phyloP scores from a whole-genome alignment of 306 rosid genomes.

The Cyclanthera cordifolia region DNA sequence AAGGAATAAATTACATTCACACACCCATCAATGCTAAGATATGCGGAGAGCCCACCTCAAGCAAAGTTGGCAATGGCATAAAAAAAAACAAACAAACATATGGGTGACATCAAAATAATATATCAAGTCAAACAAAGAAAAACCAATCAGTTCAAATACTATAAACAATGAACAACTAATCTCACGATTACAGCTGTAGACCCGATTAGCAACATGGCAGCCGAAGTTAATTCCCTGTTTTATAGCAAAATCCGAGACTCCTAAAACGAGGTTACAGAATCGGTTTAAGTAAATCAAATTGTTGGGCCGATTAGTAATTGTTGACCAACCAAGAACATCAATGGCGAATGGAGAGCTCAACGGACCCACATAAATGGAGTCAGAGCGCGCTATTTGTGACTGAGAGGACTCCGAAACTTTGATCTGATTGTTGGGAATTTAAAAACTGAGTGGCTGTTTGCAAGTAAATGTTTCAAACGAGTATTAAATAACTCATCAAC shows the following conservation, averaged over 20 bases:
- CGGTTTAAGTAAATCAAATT: not conserved
- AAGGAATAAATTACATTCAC: not conserved
- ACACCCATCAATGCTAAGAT: not conserved
- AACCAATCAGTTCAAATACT: not conserved
- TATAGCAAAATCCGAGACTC: not conserved
- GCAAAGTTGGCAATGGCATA: constrained; percentile 7
- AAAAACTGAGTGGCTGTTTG: no score
- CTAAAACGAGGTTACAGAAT: not conserved
- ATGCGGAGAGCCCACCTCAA: not conserved
- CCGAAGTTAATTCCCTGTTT: constrained; percentile 1
- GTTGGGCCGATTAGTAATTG: not conserved
- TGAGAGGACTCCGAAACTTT: not conserved
- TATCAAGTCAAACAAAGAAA: constrained; percentile 8
- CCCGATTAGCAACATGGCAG: not conserved
- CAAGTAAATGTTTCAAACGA: no score
- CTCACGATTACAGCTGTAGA: constrained; percentile 8
- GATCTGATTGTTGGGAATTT: not conserved
- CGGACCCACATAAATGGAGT: not conserved
- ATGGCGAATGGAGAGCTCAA: not conserved
- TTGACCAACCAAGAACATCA: not conserved
- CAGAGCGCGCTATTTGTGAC: constrained; percentile 8
- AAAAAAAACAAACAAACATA: not conserved
- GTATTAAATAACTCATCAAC: no score
- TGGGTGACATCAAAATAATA: not conserved
- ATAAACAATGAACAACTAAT: not conserved